Evolutionary conservation across 495 filamentous ascomycete genomes (phyloP), one percentile per base, ranked within the genome.

Genomic region (Podospora fimiseda): DNA sequence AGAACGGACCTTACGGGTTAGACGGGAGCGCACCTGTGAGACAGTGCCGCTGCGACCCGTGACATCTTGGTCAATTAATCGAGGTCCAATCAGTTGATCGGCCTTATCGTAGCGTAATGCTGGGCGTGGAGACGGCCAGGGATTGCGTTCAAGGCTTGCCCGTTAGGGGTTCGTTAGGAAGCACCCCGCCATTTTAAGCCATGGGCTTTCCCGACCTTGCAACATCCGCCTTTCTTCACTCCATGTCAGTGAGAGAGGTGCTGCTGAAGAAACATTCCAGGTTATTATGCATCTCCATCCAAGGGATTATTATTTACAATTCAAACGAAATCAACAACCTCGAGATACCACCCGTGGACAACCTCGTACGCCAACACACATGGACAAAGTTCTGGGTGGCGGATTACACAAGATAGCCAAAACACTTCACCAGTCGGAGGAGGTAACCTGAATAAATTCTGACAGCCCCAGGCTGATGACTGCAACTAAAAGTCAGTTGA

Each of bases 21-120:
- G n/a, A n/a, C n/a, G n/a, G n/a, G n/a, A n/a, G 53, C 42, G 45
- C 50, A 14, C 18, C 6, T 9, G 3, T 43, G 43, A 19, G 50
- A 53, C 30, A 49, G 22, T 55, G 53, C 44, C 47, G 44, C 53
- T 53, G 40, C 43, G 42, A 57, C 61, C 59, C 56, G 63, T 66
- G 64, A 66, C 63, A 54, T 50, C 37, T 48, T 56, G 50, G 49
- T 52, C 56, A 55, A 54, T 43, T 52, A 41, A 30, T 15, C 0
- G 24, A 40, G 52, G 36, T 38, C 63, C 56, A 66, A 64, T 64
- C 63, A 64, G 56, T 62, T 58, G 56, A 62, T 61, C 58, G 61
- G 19, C 53, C 56, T 61, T 63, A 63, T 63, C 61, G 38, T 50
- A 58, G 57, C 48, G 53, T 27, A 39, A 43, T 47, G 39, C 39